Evolutionary conservation across 768 basidiomycete species (phyloP).

Genomic region (Tulasnella sp.): DNA sequence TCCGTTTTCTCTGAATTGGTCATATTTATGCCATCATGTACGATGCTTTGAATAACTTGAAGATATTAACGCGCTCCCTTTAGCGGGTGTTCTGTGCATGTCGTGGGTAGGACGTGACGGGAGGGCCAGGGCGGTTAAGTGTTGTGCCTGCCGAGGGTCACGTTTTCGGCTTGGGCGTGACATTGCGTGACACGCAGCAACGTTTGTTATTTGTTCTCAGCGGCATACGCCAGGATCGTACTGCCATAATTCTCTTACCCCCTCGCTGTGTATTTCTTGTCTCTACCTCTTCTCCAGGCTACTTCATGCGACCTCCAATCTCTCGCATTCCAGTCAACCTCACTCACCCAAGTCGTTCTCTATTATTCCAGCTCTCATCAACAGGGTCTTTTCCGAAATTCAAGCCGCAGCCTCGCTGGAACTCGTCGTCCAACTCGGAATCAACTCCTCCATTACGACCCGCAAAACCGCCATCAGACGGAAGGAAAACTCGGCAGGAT

Average conservation of each 20-base stretch:
- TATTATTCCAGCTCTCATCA: neutral
- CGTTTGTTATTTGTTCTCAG: neutral
- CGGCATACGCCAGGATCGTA: neutral
- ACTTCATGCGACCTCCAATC: neutral
- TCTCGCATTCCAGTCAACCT: neutral
- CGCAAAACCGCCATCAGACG: neutral
- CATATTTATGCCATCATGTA: too few species aligned
- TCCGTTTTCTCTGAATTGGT: too few species aligned
- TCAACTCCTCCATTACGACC: neutral
- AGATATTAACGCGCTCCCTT: too few species aligned
- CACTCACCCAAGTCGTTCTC: neutral
- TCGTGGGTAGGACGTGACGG: too few species aligned
- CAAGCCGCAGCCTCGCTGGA: conserved; percentile 26
- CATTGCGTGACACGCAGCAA: neutral
- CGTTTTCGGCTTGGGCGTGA: too few species aligned
- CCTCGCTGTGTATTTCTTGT: conserved; percentile 27
- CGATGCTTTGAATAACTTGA: too few species aligned
- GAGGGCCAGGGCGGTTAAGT: too few species aligned
- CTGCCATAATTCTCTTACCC: conserved; percentile 26
- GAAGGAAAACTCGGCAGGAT: neutral
- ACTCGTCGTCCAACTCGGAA: neutral
- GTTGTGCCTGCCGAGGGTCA: too few species aligned
- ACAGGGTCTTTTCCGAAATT: conserved; percentile 28
- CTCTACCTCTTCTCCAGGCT: conserved; percentile 32
- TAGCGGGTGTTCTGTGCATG: too few species aligned